Evolutionary conservation across 2,329 filamentous ascomycete genomes (phyloP).

Genomic region (Pseudocercospora vitis): DNA sequence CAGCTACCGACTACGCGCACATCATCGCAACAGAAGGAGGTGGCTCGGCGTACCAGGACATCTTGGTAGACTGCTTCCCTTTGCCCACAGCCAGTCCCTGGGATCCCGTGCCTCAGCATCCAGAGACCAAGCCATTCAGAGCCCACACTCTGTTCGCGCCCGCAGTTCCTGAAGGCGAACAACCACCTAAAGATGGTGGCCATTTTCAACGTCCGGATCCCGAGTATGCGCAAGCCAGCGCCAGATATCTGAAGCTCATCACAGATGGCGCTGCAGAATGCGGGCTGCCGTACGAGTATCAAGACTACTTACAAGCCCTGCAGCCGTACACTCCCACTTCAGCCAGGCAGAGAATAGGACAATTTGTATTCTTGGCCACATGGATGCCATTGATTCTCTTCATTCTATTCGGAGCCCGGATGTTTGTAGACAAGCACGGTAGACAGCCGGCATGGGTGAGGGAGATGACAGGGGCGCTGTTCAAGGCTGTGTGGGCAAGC

Average conservation of each 20-base stretch:
- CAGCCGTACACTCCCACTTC: slow-evolving; percentile 71
- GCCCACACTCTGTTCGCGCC: slow-evolving; percentile 84
- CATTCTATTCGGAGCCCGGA: slow-evolving; percentile 50
- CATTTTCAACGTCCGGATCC: slow-evolving; percentile 62
- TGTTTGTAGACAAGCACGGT: slow-evolving; percentile 66
- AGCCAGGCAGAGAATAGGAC: slow-evolving; percentile 64
- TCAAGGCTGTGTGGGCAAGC: slow-evolving; percentile 60
- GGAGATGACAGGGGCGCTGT: slow-evolving; percentile 52
- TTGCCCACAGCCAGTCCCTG: slow-evolving; percentile 57
- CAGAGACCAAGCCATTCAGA: slow-evolving; percentile 66
- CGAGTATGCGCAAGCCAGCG: slow-evolving; percentile 76
- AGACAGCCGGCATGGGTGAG: slow-evolving; percentile 68
- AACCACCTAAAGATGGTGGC: slow-evolving; percentile 36
- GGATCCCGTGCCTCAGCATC: slow-evolving; percentile 62
- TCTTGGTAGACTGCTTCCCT: slow-evolving; percentile 73
- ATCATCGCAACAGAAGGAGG: slow-evolving; percentile 92
- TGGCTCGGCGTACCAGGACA: slow-evolving; percentile 79
- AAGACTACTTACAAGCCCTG: slow-evolving; percentile 67
- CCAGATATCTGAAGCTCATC: slow-evolving; percentile 79
- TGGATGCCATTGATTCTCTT: slow-evolving; percentile 61
- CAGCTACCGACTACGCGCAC: slow-evolving; percentile 72
- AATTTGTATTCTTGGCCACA: slow-evolving; percentile 58
- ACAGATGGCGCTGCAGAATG: slow-evolving; percentile 77
- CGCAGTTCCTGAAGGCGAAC: slow-evolving; percentile 32
- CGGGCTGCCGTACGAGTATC: slow-evolving; percentile 75